Base-by-base conservation (phyloP, 1,284 basidiomycete genomes). In the Ceraceosorus guamensis region DNA sequence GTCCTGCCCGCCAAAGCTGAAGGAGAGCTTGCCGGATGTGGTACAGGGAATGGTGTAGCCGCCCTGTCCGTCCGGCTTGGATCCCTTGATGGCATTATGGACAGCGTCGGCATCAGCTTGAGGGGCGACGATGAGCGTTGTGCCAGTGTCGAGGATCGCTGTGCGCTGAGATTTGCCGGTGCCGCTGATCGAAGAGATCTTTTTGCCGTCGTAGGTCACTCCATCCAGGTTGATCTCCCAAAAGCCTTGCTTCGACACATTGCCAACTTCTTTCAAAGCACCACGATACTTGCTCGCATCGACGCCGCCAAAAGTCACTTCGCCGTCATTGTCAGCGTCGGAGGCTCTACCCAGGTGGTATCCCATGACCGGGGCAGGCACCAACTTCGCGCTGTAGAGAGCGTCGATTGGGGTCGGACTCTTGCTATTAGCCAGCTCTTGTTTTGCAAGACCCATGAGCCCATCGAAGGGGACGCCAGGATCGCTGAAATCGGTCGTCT, bases 31-130 rank as follows among this genome's bases (percentile, higher is more conserved):
- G 31, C 83, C 79, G 56, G 78, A 82, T 16, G 84, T 84, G 3
- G 82, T 85, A 79, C 89, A 91, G 2, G 89, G 88, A 55, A 91
- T 81, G 33, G 82, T 85, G 79, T 87, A 90, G 0, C 83, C 74
- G 10, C 74, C 76, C 48, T 76, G 70, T 1, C 76, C 76, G 52
- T 78, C 76, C 5, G 70, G 57, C 24, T 85, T 80, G 46, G 71
- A 51, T 34, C 88, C 89, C 1, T 80, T 77, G 69, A 89, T 89
- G 41, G 80, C 74, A 56, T 77, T 69, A 69, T 84, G 83, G 30
- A 84, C 78, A 0, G 83, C 80, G 6, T 75, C 73, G 11, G 86
- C 88, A 55, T 76, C 77, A 62, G 62, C 56, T 45, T 67, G 52
- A 0, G 79, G 79, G 3, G 76, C 75, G 10, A 80, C 67, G 31